Evolutionary conservation across 192 early-diverging fungal genomes (phyloP).

Genomic region (Backusella morwellensis): DNA sequence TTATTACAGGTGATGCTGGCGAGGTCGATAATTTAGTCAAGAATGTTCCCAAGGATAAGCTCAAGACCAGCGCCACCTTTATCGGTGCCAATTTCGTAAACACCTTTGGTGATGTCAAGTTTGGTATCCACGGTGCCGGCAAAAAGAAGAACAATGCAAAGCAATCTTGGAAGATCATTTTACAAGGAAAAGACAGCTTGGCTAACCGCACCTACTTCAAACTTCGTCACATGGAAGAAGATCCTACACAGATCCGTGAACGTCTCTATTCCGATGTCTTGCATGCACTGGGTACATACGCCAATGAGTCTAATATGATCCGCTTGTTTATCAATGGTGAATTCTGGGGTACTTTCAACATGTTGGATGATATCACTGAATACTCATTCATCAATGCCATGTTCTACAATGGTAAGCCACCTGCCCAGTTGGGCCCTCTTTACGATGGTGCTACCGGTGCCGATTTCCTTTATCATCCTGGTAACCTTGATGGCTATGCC

Average conservation of each 20-base stretch:
- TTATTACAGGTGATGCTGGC: conserved; percentile 28
- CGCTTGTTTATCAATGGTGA: conserved; percentile 44
- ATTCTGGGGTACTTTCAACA: conserved; percentile 47
- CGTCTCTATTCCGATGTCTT: conserved; percentile 46
- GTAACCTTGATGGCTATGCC: conserved; percentile 25
- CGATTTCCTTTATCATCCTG: conserved; percentile 35
- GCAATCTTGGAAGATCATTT: conserved; percentile 43
- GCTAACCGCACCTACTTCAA: conserved; percentile 44
- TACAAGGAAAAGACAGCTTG: conserved; percentile 15
- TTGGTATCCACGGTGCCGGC: conserved; percentile 47
- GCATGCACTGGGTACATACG: conserved; percentile 42
- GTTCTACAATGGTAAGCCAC: conserved; percentile 37
- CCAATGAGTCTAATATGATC: conserved; percentile 43
- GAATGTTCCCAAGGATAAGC: conserved; percentile 15
- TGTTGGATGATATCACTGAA: conserved; percentile 42
- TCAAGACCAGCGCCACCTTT: conserved; percentile 28
- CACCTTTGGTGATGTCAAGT: conserved; percentile 29
- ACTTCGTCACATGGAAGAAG: conserved; percentile 48
- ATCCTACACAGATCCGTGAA: conserved; percentile 54
- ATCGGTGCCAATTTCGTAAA: conserved; percentile 38
- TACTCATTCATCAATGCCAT: conserved; percentile 45
- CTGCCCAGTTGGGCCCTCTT: conserved; percentile 33
- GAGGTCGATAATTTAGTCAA: conserved; percentile 26
- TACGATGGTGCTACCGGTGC: conserved; percentile 48
- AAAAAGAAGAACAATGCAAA: conserved; percentile 54